A percentile compares a stretch with the other conserved stretches of the same genome.
phyloP scores from a whole-genome alignment of 2,329 filamentous ascomycete genomes.

The Colletotrichum viniferum region DNA sequence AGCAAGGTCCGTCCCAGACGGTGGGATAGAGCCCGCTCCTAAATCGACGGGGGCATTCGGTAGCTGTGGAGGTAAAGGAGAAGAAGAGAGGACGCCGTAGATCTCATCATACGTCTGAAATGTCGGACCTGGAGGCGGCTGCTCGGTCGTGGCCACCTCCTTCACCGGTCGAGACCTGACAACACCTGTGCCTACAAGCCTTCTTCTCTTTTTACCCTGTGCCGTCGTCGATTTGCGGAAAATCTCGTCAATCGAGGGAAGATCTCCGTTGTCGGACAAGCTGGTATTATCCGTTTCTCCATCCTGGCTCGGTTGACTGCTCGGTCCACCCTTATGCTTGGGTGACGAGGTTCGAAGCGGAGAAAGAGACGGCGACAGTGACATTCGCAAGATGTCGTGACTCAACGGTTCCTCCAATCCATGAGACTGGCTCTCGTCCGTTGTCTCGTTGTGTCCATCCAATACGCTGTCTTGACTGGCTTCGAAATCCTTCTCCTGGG shows the following conservation, averaged over 20 bases:
- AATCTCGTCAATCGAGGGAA: constrained; percentile 40
- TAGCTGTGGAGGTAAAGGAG: neutral
- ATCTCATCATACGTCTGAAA: constrained; percentile 16
- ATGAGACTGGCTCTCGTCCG: constrained; percentile 39
- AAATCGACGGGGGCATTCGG: neutral
- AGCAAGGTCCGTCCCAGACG: neutral
- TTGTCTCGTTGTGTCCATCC: constrained; percentile 28
- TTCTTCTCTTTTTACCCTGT: neutral
- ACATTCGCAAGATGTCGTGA: neutral
- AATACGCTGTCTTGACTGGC: constrained; percentile 49
- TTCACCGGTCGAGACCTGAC: neutral
- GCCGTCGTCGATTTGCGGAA: neutral
- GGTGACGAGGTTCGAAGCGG: constrained; percentile 13
- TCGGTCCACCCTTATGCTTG: constrained; percentile 27
- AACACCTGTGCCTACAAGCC: neutral
- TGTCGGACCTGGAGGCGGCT: neutral
- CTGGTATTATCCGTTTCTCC: constrained; percentile 42
- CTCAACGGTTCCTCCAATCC: neutral
- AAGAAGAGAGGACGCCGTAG: neutral
- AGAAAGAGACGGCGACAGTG: neutral
- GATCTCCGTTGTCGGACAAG: constrained; percentile 36
- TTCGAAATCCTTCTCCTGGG: constrained; percentile 55
- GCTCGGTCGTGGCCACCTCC: neutral
- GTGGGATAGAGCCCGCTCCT: neutral
- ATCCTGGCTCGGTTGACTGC: constrained; percentile 38